Evolutionary conservation across 345 rosid species (phyloP).

Genomic region (Eucalyptus fibrosa): DNA sequence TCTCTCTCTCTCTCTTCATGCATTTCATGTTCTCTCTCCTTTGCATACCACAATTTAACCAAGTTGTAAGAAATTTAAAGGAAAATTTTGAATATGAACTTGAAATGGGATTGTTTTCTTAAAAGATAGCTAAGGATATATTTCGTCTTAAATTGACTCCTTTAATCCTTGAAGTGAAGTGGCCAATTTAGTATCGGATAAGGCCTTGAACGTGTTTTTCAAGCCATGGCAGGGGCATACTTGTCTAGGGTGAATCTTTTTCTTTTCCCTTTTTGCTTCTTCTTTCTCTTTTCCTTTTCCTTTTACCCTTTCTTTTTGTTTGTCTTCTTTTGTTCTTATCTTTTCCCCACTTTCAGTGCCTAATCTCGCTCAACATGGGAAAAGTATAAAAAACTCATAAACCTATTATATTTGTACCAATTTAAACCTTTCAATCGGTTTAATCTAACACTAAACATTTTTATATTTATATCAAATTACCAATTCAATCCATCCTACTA

Average conservation of each 20-base stretch:
- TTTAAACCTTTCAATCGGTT: no score
- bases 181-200: background rate
- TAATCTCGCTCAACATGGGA: background rate
- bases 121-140: background rate
- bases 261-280: background rate
- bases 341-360: background rate
- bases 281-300: background rate
- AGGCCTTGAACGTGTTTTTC: background rate
- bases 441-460: no score
- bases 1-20: background rate
- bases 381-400: no score
- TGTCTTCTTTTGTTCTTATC: background rate
- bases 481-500: rapidly evolving
- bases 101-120: background rate
- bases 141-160: no score
- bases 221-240: background rate
- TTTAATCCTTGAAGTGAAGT: background rate
- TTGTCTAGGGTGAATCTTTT: background rate
- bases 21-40: background rate
- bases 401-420: no score
- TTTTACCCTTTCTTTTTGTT: background rate
- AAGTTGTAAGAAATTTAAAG: background rate
- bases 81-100: background rate
- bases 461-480: no score
- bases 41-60: background rate